Conservation (phyloP, 257 asterid genomes). For the Scutellaria galericulata region DNA sequence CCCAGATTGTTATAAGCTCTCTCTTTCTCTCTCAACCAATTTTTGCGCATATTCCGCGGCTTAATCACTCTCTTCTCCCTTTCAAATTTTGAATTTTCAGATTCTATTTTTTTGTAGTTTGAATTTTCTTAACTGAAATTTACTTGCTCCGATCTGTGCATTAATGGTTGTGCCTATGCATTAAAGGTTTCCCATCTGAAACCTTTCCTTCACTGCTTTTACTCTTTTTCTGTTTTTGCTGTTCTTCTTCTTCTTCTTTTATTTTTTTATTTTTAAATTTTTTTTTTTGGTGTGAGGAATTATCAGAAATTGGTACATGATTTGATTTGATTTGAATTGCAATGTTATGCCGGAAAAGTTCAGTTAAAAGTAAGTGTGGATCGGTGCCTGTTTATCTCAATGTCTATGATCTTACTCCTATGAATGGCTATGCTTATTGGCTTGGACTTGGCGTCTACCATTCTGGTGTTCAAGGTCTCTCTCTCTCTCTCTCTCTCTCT, state of each 20-base stretch:
- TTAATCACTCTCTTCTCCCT: slow-evolving; percentile 15
- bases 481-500: background rate
- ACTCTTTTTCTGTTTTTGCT: too few species aligned
- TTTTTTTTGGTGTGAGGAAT: background rate
- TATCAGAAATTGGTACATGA: background rate
- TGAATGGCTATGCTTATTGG: slow-evolving; percentile 88
- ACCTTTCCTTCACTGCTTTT: too few species aligned
- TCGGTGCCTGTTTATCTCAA: slow-evolving; percentile 73
- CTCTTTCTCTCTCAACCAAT: slow-evolving; percentile 18
- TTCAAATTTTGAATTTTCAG: slow-evolving; percentile 21
- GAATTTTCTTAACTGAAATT: background rate
- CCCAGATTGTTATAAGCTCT: slow-evolving; percentile 22
- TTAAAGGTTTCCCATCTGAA: slow-evolving; percentile 15
- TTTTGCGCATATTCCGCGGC: slow-evolving; percentile 30
- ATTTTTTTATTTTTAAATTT: too few species aligned
- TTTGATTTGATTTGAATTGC: slow-evolving; percentile 9
- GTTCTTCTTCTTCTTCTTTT: background rate
- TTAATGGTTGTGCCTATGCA: slow-evolving; percentile 5
- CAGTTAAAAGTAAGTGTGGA: slow-evolving; percentile 49
- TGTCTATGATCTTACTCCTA: slow-evolving; percentile 77
- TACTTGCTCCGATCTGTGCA: background rate
- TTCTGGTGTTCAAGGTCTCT: slow-evolving; percentile 85
- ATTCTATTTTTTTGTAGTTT: background rate
- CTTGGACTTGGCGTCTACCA: slow-evolving; percentile 87
- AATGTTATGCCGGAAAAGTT: slow-evolving; percentile 71